These are phyloP conservation scores for Coprinopsis sp. DNA, from an alignment of 768 basidiomycete genomes.

Conservation along the genomic window DNA sequence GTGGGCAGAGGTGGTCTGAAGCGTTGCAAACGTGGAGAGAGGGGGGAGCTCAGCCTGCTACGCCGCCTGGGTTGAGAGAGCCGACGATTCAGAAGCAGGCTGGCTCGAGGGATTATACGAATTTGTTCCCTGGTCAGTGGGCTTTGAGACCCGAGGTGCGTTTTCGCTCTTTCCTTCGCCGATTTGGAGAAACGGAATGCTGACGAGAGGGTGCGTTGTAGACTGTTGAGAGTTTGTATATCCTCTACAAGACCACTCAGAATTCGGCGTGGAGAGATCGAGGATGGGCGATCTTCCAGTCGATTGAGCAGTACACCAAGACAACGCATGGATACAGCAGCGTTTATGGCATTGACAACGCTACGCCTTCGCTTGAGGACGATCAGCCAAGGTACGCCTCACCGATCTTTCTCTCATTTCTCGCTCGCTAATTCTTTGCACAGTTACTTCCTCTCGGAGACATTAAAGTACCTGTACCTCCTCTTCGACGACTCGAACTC, in stretches of 20 bases:
- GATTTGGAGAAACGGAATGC: too few species aligned
- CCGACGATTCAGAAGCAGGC: slow-evolving; percentile 13
- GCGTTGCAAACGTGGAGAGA: slow-evolving; percentile 40
- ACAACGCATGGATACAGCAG: slow-evolving; percentile 45
- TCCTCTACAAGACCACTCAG: slow-evolving; percentile 50
- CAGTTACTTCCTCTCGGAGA: slow-evolving; percentile 43
- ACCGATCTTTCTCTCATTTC: not conserved
- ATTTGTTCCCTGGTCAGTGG: slow-evolving; percentile 30
- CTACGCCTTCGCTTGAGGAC: slow-evolving; percentile 28
- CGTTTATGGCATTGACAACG: slow-evolving; percentile 31
- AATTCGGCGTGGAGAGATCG: slow-evolving; percentile 48
- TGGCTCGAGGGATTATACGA: slow-evolving; percentile 34
- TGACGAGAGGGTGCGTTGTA: too few species aligned
- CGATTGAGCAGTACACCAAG: slow-evolving; percentile 44
- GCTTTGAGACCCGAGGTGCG: slow-evolving; percentile 45
- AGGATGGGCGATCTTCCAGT: slow-evolving; percentile 43
- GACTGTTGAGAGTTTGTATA: slow-evolving; percentile 51
- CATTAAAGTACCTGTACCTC: slow-evolving; percentile 67
- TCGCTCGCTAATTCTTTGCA: not conserved
- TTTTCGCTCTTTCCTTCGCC: too few species aligned
- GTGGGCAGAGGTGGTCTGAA: slow-evolving; percentile 32
- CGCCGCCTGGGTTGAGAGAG: slow-evolving; percentile 20
- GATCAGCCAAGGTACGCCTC: slow-evolving; percentile 50
- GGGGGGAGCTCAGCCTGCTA: slow-evolving; percentile 24
- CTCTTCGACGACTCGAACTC: slow-evolving; percentile 62